Evolutionary conservation across 371 early-diverging fungal genomes (phyloP).

Genomic region (Mucor velutinosus): DNA sequence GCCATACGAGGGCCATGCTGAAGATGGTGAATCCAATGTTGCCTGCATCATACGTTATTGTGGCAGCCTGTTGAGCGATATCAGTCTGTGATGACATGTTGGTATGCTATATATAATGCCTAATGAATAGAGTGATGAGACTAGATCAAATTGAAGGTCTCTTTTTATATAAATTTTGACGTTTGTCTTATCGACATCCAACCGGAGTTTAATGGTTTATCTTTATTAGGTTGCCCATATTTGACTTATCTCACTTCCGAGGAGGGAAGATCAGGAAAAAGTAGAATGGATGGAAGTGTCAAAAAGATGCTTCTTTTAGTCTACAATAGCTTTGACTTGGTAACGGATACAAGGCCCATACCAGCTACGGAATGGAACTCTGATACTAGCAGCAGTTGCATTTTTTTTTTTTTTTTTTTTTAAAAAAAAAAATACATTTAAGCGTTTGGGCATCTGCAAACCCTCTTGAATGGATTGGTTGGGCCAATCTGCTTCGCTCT

Average conservation of each 20-base stretch:
- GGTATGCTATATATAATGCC: neutral
- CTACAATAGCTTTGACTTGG: neutral
- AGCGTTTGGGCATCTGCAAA: no score
- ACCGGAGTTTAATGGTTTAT: neutral
- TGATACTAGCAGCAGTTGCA: no score
- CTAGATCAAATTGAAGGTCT: neutral
- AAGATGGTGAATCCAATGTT: slow-evolving; percentile 73
- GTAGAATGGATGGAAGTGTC: neutral
- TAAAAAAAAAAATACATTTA: no score
- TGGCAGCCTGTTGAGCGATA: neutral
- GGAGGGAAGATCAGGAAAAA: neutral
- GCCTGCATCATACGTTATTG: slow-evolving; percentile 46
- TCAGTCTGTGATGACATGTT: neutral
- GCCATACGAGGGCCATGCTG: slow-evolving; percentile 73
- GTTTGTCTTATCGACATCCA: neutral
- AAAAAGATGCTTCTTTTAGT: neutral
- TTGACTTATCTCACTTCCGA: neutral
- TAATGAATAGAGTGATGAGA: neutral
- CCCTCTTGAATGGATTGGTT: no score
- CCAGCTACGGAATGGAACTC: no score
- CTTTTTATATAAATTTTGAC: neutral
- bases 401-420: no score
- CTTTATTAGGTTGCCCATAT: neutral
- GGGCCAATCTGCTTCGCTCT: no score
- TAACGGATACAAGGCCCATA: no score